phyloP scores from a whole-genome alignment of 768 basidiomycete species.

The Pleurotus eryngii region DNA sequence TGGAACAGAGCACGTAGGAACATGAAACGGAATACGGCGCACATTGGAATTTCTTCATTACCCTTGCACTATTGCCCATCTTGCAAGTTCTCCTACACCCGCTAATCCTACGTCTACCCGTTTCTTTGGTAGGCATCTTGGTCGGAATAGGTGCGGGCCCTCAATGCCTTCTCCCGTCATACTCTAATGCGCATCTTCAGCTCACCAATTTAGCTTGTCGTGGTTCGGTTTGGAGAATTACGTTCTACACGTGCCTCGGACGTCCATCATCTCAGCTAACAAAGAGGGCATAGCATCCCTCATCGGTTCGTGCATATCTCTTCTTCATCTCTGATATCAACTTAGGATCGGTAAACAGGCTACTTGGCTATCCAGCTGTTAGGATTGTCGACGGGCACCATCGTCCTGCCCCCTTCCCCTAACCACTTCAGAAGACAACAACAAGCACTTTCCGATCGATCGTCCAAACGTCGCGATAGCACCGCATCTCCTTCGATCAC shows the following conservation, averaged over 20 bases:
- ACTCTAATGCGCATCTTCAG: constrained; percentile 32
- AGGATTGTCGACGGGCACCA: constrained; percentile 77
- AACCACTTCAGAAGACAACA: constrained; percentile 63
- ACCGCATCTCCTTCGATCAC: constrained; percentile 13
- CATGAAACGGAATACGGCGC: constrained; percentile 94
- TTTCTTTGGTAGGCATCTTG: constrained; percentile 59
- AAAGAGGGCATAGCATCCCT: constrained; percentile 91
- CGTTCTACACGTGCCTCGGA: constrained; percentile 63
- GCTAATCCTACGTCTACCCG: constrained; percentile 44
- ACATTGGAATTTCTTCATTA: constrained; percentile 99
- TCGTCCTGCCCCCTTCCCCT: constrained; percentile 77
- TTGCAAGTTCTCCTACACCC: constrained; percentile 71
- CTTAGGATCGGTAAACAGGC: constrained; percentile 39
- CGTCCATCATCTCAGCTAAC: constrained; percentile 68
- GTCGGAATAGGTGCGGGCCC: constrained; percentile 51
- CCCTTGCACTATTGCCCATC: constrained; percentile 76
- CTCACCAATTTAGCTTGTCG: constrained; percentile 67
- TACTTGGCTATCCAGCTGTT: constrained; percentile 89
- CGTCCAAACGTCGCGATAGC: constrained; percentile 16
- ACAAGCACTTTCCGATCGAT: constrained; percentile 16
- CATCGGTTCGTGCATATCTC: constrained; percentile 40
- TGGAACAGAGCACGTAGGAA: constrained; percentile 46
- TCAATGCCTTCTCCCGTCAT: background rate
- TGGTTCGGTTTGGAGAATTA: constrained; percentile 53
- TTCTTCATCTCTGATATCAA: background rate